These are phyloP conservation scores for Scheffersomyces amazonensis DNA, from an alignment of 805 yeast genomes.

Conservation along the genomic window DNA sequence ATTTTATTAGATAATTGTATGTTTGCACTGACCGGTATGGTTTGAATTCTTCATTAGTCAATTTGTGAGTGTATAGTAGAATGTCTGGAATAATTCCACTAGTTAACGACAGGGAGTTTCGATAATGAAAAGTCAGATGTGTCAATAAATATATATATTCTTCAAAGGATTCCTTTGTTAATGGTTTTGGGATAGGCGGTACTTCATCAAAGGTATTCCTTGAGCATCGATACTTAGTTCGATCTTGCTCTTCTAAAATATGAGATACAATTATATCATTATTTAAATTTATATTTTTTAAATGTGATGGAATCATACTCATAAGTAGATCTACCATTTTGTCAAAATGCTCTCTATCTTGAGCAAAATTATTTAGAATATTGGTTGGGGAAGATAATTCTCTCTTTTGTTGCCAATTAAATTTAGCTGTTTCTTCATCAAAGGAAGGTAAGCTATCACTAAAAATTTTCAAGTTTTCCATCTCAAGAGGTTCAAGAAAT, in stretches of 20 bases:
- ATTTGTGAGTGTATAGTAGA: conserved; percentile 34
- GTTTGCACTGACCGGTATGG: conserved; percentile 31
- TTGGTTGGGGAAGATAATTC: conserved; percentile 11
- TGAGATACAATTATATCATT: conserved; percentile 10
- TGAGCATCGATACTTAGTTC: conserved; percentile 14
- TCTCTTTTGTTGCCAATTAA: conserved; percentile 22
- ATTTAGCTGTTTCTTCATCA: conserved; percentile 20
- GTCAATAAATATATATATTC: conserved; percentile 35
- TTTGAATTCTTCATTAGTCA: conserved; percentile 27
- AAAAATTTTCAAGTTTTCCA: conserved; percentile 30
- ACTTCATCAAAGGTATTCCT: conserved; percentile 23
- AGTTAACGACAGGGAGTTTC: conserved; percentile 29
- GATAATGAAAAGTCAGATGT: conserved; percentile 29
- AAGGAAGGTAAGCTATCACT: conserved; percentile 20
- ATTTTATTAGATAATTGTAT: conserved; percentile 37
- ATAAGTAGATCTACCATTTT: conserved; percentile 30
- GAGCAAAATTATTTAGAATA: conserved; percentile 21
- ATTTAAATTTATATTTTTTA: conserved; percentile 16
- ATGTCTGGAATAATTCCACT: conserved; percentile 37
- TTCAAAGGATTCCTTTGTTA: conserved; percentile 26
- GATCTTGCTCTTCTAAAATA: conserved; percentile 17
- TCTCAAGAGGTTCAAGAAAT: conserved; percentile 32
- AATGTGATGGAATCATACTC: conserved; percentile 27
- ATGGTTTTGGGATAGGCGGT: conserved; percentile 28
- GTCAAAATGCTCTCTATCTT: conserved; percentile 26